phyloP scores from a whole-genome alignment of 1,139 yeast species.

The Nakaseomyces delphensis region DNA sequence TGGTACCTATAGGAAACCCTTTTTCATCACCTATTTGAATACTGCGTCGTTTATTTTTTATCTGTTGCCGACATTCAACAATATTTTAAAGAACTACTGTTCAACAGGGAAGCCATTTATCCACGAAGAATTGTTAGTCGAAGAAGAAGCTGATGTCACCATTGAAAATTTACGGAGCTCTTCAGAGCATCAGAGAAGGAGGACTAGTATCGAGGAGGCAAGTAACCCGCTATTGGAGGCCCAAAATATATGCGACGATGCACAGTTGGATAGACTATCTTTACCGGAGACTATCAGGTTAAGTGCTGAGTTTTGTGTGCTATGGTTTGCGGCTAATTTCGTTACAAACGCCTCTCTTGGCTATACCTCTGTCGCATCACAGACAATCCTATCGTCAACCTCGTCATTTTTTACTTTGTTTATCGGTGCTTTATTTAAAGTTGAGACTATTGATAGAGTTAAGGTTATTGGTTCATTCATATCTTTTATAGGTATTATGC shows the following conservation, averaged over 20 bases:
- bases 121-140: slow-evolving; percentile 24
- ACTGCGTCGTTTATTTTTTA: slow-evolving; percentile 78
- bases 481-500: slow-evolving; percentile 64
- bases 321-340: slow-evolving; percentile 87
- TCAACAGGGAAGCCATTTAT: slow-evolving; percentile 25
- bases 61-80: slow-evolving; percentile 51
- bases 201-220: slow-evolving; percentile 2
- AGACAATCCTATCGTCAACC: slow-evolving; percentile 84
- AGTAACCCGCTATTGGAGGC: not conserved
- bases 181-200: not conserved
- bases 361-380: slow-evolving; percentile 87
- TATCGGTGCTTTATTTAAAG: slow-evolving; percentile 63
- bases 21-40: slow-evolving; percentile 81
- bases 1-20: slow-evolving; percentile 76
- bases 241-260: slow-evolving; percentile 4
- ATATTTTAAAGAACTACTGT: slow-evolving; percentile 24
- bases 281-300: slow-evolving; percentile 45
- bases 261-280: slow-evolving; percentile 21
- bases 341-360: slow-evolving; percentile 80
- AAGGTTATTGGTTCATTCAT: slow-evolving; percentile 64
- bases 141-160: slow-evolving; percentile 23
- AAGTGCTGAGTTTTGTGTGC: slow-evolving; percentile 69
- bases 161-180: slow-evolving; percentile 2
- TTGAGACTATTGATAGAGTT: slow-evolving; percentile 57
- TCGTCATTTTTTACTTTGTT: slow-evolving; percentile 85